phyloP scores from a whole-genome alignment of 768 basidiomycete genomes.

The Paxillus ammoniavirescens region DNA sequence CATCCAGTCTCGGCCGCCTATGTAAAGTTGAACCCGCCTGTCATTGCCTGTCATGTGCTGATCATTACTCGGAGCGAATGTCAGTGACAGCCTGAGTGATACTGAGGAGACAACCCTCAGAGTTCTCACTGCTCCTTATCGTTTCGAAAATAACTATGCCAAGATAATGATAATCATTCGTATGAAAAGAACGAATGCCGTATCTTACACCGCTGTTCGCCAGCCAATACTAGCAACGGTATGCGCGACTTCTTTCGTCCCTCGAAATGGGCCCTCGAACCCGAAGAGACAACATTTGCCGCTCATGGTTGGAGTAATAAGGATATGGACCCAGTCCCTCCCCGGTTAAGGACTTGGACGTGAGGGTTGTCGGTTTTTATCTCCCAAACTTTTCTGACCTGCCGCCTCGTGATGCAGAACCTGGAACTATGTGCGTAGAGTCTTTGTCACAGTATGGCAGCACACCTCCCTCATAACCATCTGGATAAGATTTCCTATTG shows the following conservation, averaged over 20 bases:
- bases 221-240: not conserved
- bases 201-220: not conserved
- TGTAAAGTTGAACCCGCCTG: too few relatives aligned
- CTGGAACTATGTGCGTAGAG: constrained; percentile 67
- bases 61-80: too few relatives aligned
- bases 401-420: constrained; percentile 36
- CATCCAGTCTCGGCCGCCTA: too few relatives aligned
- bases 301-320: constrained; percentile 62
- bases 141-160: constrained; percentile 2
- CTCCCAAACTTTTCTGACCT: not conserved
- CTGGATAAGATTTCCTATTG: constrained; percentile 21
- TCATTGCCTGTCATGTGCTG: too few relatives aligned
- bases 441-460: constrained; percentile 32
- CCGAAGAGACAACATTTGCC: constrained; percentile 51
- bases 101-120: too few relatives aligned
- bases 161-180: not conserved
- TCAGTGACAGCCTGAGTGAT: too few relatives aligned
- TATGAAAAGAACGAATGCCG: not conserved
- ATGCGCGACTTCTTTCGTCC: constrained; percentile 29
- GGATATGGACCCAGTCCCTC: constrained; percentile 77
- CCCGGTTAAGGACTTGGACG: constrained; percentile 61
- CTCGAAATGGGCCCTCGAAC: constrained; percentile 50
- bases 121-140: not conserved
- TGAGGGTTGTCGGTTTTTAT: constrained; percentile 6
- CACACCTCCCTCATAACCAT: constrained; percentile 9